Percentiles rank a stretch among this genome's conserved stretches.
These are phyloP conservation scores for Geranium brycei DNA, from an alignment of 345 rosid genomes.

Conservation along the genomic window DNA sequence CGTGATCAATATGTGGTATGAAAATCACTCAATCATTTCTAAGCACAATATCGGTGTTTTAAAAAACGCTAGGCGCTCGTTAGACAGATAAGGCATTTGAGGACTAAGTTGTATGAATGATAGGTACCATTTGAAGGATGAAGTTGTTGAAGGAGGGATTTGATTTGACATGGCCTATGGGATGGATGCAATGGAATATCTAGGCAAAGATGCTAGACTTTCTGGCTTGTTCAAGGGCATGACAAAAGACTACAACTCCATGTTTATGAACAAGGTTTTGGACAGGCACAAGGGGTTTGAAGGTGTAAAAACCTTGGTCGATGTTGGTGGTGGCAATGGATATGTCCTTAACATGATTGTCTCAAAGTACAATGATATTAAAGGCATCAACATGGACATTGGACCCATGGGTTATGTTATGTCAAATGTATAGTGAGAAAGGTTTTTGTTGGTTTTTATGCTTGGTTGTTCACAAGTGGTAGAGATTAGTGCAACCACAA, in stretches of 20 bases:
- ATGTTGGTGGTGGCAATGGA: conserved; percentile 49
- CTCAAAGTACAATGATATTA: conserved; percentile 27
- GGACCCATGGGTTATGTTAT: too few species aligned
- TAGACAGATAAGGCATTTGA: too few species aligned
- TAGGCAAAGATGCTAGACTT: conserved; percentile 23
- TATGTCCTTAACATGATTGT: conserved; percentile 31
- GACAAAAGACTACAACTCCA: conserved; percentile 26
- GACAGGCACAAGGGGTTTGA: conserved; percentile 31
- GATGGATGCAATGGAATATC: conserved; percentile 13
- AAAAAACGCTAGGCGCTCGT: too few species aligned
- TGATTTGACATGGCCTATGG: conserved; percentile 31
- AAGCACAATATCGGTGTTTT: too few species aligned
- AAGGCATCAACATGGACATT: conserved; percentile 40
- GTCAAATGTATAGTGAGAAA: neutral
- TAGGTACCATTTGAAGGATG: conserved; percentile 32
- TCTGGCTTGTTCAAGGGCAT: conserved; percentile 20
- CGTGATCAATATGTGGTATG: conserved; percentile 12
- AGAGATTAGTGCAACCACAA: conserved; percentile 12
- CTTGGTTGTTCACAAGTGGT: conserved; percentile 26
- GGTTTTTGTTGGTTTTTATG: conserved; percentile 3
- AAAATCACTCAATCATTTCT: too few species aligned
- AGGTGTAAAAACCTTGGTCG: conserved; percentile 29
- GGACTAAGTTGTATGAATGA: too few species aligned
- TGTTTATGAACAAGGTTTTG: conserved; percentile 25
- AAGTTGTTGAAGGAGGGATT: conserved; percentile 29